Evolutionary conservation across 345 rosid species (phyloP), one percentile per base, ranked within the genome.

Genomic region (Kandelia obovata): DNA sequence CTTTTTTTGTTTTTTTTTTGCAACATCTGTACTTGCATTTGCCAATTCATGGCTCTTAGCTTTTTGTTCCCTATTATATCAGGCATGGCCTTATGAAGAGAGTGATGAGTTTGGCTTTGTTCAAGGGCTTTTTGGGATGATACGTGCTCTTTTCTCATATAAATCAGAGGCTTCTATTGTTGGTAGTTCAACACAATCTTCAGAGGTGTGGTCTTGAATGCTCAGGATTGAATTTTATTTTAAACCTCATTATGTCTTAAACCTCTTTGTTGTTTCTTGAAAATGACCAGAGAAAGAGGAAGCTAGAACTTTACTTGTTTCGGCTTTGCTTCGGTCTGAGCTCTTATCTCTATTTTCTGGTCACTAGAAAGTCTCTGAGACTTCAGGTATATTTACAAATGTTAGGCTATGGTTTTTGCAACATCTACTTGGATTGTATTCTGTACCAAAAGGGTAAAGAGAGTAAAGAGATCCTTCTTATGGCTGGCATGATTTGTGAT

Each of bases 61-160:
- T 31, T 20, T 58, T 55, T 16, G 2, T 62, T 47, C 51, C 11
- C 10, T 64, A 26, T 13, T 28, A 25, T 28, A 43, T 21, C 77
- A 92, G 98, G 95, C 89, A 65, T 94, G 98, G 98, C 97, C 97
- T 57, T 94, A 85, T 6, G 98, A 94, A 82, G 96, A 91, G 85
- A 91, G 79, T 55, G 87, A 83, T 11, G 87, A 85, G 68, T 83
- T 78, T 78, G 97, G 97, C 63, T 84, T 89, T 84, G 89, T 91
- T 75, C 97, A 91, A 92, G 92, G 88, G 61, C 87, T 94, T 58
- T 91, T 88, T 78, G 81, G 82, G 61, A 84, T 91, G 91, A 94
- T 89, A 93, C 72, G 64, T 73, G 60, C 60, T 77, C 76, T 94
- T 71, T 94, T 94, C 83, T 77, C 88, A 26, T 70, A 63, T 65